Percentiles rank a stretch among this genome's conserved stretches.
These are phyloP conservation scores for Calocybe cyanea DNA, from an alignment of 768 basidiomycete genomes.

Conservation along the genomic window DNA sequence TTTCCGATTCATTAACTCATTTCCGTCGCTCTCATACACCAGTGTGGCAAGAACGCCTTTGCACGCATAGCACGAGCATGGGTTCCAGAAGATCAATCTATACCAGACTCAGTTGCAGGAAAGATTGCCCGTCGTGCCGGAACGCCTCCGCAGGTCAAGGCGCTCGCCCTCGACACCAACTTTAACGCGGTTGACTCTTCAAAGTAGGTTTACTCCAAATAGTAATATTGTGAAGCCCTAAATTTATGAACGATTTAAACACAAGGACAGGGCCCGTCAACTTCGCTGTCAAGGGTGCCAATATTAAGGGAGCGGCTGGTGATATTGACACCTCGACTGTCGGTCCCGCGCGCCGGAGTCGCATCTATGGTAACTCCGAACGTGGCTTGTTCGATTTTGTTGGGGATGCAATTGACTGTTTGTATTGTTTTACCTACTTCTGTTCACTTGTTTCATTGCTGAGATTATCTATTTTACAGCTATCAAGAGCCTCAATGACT, in stretches of 20 bases:
- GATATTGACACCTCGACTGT: slow-evolving; percentile 18
- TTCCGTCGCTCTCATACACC: neutral
- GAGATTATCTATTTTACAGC: slow-evolving; percentile 3
- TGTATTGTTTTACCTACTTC: neutral
- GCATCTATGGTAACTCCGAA: slow-evolving; percentile 20
- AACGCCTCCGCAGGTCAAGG: slow-evolving; percentile 31
- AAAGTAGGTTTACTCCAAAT: slow-evolving; percentile 13
- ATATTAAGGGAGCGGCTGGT: slow-evolving; percentile 26
- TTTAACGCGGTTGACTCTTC: slow-evolving; percentile 27
- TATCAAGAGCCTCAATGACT: slow-evolving; percentile 24
- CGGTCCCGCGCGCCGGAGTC: slow-evolving; percentile 30
- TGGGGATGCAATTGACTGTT: slow-evolving; percentile 24
- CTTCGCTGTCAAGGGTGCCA: slow-evolving; percentile 30
- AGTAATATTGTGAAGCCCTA: neutral
- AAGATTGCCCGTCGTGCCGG: slow-evolving; percentile 31
- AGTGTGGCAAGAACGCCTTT: slow-evolving; percentile 40
- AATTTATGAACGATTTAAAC: neutral
- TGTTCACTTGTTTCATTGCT: neutral
- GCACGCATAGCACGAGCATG: slow-evolving; percentile 39
- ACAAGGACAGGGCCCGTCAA: slow-evolving; percentile 25
- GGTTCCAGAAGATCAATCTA: slow-evolving; percentile 39
- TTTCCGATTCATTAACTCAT: neutral
- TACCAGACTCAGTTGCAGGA: slow-evolving; percentile 27
- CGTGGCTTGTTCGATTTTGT: slow-evolving; percentile 27
- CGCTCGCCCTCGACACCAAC: slow-evolving; percentile 37